Evolutionary conservation across 768 basidiomycete species (phyloP).

Genomic region (Rhodotorula babjevae): DNA sequence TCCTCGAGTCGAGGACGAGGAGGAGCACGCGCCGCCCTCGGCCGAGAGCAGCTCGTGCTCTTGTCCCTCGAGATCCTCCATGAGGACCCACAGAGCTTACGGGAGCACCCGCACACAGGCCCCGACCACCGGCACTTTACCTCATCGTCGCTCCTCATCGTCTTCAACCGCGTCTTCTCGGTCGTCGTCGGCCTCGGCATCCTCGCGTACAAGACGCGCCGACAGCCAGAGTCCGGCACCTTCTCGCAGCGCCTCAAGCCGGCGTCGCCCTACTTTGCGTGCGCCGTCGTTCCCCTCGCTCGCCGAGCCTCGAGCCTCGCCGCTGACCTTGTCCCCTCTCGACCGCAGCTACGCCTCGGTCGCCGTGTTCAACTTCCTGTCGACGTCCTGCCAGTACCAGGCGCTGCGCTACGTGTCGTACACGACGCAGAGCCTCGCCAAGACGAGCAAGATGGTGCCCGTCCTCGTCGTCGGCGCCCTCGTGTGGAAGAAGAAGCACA

Average conservation of each 20-base stretch:
- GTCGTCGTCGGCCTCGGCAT: slow-evolving; percentile 30
- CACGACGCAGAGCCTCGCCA: slow-evolving; percentile 41
- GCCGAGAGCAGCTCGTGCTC: background rate
- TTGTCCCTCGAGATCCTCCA: too few relatives aligned
- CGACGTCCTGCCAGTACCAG: slow-evolving; percentile 42
- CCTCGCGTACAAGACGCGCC: slow-evolving; percentile 17
- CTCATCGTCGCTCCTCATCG: slow-evolving; percentile 39
- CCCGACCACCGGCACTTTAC: slow-evolving; percentile 37
- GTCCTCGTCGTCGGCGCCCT: slow-evolving; percentile 40
- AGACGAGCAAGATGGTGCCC: slow-evolving; percentile 42
- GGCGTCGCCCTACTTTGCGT: slow-evolving; percentile 3
- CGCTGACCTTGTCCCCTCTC: background rate
- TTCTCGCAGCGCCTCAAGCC: slow-evolving; percentile 15
- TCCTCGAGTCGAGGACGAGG: too few relatives aligned
- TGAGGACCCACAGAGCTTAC: background rate
- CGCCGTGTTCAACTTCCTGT: slow-evolving; percentile 40
- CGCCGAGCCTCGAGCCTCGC: background rate
- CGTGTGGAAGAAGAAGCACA: slow-evolving; percentile 39
- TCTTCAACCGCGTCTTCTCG: slow-evolving; percentile 40
- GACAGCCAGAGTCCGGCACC: background rate
- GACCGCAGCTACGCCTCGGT: slow-evolving; percentile 31
- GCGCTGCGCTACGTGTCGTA: slow-evolving; percentile 35
- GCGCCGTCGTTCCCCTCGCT: background rate
- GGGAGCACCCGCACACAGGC: background rate
- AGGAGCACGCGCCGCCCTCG: background rate